phyloP scores from a whole-genome alignment of 73 alveolate genomes.

The Blepharisma japonicum region DNA sequence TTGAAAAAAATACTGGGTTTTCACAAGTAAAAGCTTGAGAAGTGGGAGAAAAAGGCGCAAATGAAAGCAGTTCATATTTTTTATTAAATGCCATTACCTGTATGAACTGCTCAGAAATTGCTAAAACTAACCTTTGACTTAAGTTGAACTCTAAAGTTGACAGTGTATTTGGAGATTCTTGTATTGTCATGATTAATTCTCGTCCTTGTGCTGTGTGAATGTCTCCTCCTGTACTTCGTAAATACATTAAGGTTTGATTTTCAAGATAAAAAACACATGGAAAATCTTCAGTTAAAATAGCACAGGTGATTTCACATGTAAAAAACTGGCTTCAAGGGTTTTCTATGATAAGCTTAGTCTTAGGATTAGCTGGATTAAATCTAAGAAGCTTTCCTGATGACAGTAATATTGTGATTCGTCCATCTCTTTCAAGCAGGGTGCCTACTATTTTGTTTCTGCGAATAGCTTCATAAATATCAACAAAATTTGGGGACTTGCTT shows the following conservation, averaged over 20 bases:
- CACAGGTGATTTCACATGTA: conserved; percentile 1
- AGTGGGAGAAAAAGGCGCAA: conserved; percentile 19
- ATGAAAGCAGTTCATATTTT: conserved; percentile 14
- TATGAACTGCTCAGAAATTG: not conserved
- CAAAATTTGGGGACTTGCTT: not conserved
- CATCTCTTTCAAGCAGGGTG: not conserved
- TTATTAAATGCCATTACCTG: conserved; percentile 9
- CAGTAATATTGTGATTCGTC: not conserved
- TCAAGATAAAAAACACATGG: conserved; percentile 13
- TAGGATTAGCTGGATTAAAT: not conserved
- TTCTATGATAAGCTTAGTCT: not conserved
- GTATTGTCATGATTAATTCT: not conserved
- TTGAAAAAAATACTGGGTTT: conserved; percentile 1
- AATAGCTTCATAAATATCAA: conserved; percentile 18
- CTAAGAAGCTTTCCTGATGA: not conserved
- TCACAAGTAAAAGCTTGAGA: not conserved
- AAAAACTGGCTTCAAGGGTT: not conserved
- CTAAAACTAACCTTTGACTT: not conserved
- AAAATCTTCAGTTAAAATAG: conserved; percentile 1
- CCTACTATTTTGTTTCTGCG: not conserved
- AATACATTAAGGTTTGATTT: not conserved
- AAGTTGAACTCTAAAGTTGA: not conserved
- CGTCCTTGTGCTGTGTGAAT: conserved; percentile 16
- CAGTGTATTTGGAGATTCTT: not conserved
- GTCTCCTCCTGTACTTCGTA: conserved; percentile 7